Evolutionary conservation across 2,329 filamentous ascomycete genomes (phyloP).

Genomic region (Gliomastix tumulicola): DNA sequence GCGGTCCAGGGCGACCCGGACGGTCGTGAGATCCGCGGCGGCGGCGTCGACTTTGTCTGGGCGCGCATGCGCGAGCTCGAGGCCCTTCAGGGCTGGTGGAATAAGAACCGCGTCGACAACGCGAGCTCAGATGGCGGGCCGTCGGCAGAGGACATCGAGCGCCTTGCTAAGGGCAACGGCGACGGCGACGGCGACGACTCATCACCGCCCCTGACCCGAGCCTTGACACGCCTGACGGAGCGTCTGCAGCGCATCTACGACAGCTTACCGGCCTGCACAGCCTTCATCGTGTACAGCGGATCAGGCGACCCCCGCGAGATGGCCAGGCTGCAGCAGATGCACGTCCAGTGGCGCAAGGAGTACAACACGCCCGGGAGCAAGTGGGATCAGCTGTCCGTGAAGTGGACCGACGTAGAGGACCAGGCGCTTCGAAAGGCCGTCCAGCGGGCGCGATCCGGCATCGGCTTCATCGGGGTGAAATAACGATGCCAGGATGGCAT

Average conservation of each 20-base stretch:
- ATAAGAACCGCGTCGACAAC: constrained; percentile 40
- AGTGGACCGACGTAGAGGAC: constrained; percentile 62
- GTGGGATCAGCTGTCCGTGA: constrained; percentile 60
- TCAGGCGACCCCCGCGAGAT: constrained; percentile 63
- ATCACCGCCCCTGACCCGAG: constrained; percentile 32
- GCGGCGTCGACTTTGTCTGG: constrained; percentile 62
- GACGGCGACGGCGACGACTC: constrained; percentile 11
- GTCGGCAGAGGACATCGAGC: constrained; percentile 1
- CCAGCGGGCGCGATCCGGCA: constrained; percentile 49
- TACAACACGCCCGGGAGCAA: constrained; percentile 57
- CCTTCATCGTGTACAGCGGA: constrained; percentile 57
- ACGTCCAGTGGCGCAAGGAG: constrained; percentile 54
- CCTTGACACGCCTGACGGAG: constrained; percentile 34
- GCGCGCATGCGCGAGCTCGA: constrained; percentile 60
- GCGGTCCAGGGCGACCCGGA: constrained; percentile 52
- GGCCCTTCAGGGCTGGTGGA: constrained; percentile 61
- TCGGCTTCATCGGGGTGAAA: constrained; percentile 61
- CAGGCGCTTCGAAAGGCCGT: constrained; percentile 54
- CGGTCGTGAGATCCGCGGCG: constrained; percentile 47
- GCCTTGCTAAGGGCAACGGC: constrained; percentile 6
- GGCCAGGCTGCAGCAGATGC: constrained; percentile 53
- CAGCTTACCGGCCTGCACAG: constrained; percentile 56
- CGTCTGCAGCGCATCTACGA: constrained; percentile 50
- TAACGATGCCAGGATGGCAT: constrained; percentile 25
- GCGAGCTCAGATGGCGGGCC: constrained; percentile 24